Evolutionary conservation across 2,329 filamentous ascomycete species (phyloP), one percentile per base, ranked within the genome.

Genomic region (Paraconiothyrium brasiliense): DNA sequence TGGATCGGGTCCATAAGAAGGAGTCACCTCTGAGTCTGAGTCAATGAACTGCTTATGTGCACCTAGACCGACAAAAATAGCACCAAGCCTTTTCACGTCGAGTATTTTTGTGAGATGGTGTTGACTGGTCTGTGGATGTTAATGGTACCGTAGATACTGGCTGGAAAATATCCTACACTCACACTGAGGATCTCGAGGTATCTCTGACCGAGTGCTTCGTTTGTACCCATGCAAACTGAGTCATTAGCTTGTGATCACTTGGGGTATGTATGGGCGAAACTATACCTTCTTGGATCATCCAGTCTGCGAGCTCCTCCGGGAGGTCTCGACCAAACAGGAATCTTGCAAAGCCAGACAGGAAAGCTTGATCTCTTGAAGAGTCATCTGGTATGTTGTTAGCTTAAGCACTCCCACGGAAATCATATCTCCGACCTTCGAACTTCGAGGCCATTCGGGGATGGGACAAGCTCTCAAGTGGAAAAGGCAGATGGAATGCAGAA

Each of bases 31-130:
- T 20, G 10, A 34, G 32, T 41, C 22, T n/a, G 35, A 54, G 4
- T 20, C 14, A 2, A 11, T 27, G 27, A 22, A 44, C 10, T 60
- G 50, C 41, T 43, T 48, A 82, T 79, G 77, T 44, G 87, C 88
- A 3, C 90, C 89, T 6, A 93, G 72, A 16, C 78, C 79, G 54
- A 77, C 76, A 63, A 94, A 90, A 11, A 92, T 77, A 6, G 79
- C 73, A 54, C 86, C 70, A 11, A 86, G 72, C 52, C 78, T 72
- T 32, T 69, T 56, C 10, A 72, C 71, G 68, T 57, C 89, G 66
- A 71, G 78, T 66, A 73, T 67, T 30, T 65, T 68, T 24, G 80
- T 60, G n/a, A 77, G 75, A 48, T 77, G 63, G 13, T 64, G 51
- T 14, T 67, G 59, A 46, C 71, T 61, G 13, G 52, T 47, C 69